Percentiles rank a stretch among this genome's conserved stretches.
Evolutionary conservation across 2,329 filamentous ascomycete species (phyloP).

Genomic region (Alternaria novae-zelandiae): DNA sequence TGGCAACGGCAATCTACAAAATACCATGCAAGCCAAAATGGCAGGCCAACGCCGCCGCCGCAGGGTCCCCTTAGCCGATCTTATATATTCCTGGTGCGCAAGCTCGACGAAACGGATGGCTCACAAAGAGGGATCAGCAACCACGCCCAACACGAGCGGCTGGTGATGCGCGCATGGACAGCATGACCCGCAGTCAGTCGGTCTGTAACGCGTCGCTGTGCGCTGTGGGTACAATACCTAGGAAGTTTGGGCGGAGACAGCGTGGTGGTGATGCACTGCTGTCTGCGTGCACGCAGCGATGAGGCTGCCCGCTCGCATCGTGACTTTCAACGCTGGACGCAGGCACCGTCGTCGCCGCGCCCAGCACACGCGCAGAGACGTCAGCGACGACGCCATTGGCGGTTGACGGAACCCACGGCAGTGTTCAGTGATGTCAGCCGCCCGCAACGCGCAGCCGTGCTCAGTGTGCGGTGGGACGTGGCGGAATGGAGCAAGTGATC

Average conservation of each 20-base stretch:
- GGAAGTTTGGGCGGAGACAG: neutral
- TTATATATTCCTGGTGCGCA: constrained; percentile 20
- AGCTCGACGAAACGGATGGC: constrained; percentile 16
- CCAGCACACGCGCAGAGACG: neutral
- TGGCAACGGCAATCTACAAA: constrained; percentile 7
- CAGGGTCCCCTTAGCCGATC: constrained; percentile 41
- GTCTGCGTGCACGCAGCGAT: neutral
- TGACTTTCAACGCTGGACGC: neutral
- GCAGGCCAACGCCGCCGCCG: constrained; percentile 18
- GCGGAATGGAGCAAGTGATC: constrained; percentile 7
- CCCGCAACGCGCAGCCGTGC: neutral
- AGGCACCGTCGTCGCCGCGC: neutral
- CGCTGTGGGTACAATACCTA: neutral
- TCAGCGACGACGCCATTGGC: neutral
- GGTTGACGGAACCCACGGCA: constrained; percentile 7
- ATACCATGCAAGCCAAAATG: constrained; percentile 9
- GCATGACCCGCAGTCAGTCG: constrained; percentile 12
- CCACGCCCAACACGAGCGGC: constrained; percentile 20
- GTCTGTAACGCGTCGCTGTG: constrained; percentile 3
- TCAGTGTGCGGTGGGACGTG: constrained; percentile 2
- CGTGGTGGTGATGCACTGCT: neutral
- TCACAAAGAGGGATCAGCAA: constrained; percentile 29
- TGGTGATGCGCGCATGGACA: constrained; percentile 21
- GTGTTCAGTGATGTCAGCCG: constrained; percentile 12
- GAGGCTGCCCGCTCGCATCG: neutral